Evolutionary conservation across 805 yeast species (phyloP), one percentile per base, ranked within the genome.

Genomic region (Hanseniaspora thailandica): DNA sequence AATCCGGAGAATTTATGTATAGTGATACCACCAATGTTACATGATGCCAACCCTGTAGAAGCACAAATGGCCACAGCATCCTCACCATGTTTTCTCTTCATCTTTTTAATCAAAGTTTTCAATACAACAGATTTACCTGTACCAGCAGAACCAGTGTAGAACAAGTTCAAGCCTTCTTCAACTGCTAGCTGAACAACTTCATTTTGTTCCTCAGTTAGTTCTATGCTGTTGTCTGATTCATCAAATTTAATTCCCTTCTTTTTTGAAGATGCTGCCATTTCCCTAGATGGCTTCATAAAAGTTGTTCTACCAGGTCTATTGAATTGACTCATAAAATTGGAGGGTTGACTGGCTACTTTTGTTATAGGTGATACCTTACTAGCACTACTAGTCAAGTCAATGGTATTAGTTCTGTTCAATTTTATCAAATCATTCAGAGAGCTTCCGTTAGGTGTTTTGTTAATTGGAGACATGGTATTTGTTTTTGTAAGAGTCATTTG

Each of bases 91-190:
- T 71, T 73, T 1, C 58, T 56, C 57, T 68, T 72, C 52, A 85
- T 63, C 0, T 72, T 66, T 59, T 76, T 76, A 52, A 85, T 84
- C 35, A 85, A 71, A 10, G 78, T 72, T 56, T 76, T 75, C 48
- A 93, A 69, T n/a, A 93, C 70, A 4, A 93, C 83, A 1, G 98
- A 90, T 64, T 93, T 93, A 63, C 98, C 98, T 0, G 98, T 93
- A 61, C 98, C 98, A 0, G 98, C 98, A 33, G 97, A 87, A 48
- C 98, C 98, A 0, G 98, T 93, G 64, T 86, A 93, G 63, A 93
- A 93, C 2, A 93, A 68, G 57, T 76, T 83, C 43, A 69, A 61
- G 2, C 75, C 71, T 22, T 74, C 73, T 15, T 71, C 66, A 6
- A 82, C 71, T 8, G 81, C 80, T 12, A 74, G 63, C 22, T 75